A percentile compares a stretch with the other conserved stretches of the same genome.
Evolutionary conservation across 1,284 basidiomycete species (phyloP).

Genomic region (Marasmius sp.): DNA sequence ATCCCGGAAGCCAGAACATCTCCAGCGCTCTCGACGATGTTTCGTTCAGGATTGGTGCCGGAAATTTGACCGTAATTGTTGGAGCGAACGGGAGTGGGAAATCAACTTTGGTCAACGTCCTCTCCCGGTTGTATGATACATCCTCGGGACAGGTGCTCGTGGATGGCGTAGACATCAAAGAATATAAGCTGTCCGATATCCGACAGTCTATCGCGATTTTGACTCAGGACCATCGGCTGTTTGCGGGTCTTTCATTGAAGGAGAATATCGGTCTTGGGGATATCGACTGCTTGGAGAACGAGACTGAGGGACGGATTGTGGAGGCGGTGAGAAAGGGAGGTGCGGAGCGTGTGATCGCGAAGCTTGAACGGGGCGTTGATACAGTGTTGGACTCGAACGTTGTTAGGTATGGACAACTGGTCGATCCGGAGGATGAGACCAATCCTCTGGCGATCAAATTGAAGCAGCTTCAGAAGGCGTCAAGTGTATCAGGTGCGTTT

Average conservation of each 20-base stretch:
- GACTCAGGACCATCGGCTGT: background rate
- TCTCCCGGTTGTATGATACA: background rate
- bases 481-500: background rate
- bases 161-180: background rate
- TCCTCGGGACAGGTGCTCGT: background rate
- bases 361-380: background rate
- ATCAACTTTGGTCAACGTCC: constrained; percentile 25
- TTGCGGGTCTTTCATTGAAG: background rate
- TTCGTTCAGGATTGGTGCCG: constrained; percentile 42
- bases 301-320: background rate
- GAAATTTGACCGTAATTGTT: constrained; percentile 23
- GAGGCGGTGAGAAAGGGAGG: background rate
- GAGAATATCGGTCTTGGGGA: background rate
- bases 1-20: constrained; percentile 41
- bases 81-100: constrained; percentile 31
- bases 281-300: background rate
- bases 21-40: constrained; percentile 37
- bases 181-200: background rate
- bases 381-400: background rate
- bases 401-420: background rate
- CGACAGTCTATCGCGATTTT: background rate
- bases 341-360: background rate
- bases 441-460: background rate
- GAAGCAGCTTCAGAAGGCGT: background rate
- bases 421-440: background rate